A percentile compares a stretch with the other conserved stretches of the same genome.
Conservation (phyloP, 2,329 filamentous ascomycete genomes). For the Beauveria asiatica region DNA sequence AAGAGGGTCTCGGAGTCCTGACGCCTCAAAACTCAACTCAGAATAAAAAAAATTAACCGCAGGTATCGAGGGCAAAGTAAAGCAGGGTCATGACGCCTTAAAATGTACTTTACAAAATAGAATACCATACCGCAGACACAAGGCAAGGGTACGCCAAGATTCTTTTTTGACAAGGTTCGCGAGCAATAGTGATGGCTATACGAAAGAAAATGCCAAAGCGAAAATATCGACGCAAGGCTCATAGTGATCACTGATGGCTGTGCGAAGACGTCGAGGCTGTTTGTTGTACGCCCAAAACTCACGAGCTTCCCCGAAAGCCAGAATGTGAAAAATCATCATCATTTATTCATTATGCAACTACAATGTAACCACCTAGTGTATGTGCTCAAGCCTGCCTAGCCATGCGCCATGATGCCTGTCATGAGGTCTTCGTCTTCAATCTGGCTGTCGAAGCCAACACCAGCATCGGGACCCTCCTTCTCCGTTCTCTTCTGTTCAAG, state of each 20-base stretch:
- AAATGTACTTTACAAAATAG: no score
- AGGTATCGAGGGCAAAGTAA: no score
- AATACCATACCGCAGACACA: background rate
- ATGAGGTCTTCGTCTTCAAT: constrained; percentile 56
- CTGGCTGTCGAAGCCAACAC: constrained; percentile 35
- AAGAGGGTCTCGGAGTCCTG: no score
- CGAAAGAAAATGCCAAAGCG: background rate
- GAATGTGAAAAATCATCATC: background rate
- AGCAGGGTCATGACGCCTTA: background rate
- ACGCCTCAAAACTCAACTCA: no score
- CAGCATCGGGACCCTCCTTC: constrained; percentile 30
- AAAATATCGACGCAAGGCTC: no score
- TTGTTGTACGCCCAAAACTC: background rate
- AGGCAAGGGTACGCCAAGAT: background rate
- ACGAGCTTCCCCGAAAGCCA: background rate
- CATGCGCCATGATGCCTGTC: constrained; percentile 32
- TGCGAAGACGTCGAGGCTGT: no score
- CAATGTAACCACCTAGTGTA: background rate
- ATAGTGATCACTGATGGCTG: no score
- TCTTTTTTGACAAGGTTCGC: background rate
- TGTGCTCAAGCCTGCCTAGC: background rate
- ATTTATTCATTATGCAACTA: constrained; percentile 7
- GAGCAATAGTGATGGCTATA: background rate
- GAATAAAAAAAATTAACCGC: no score
- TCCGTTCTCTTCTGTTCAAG: constrained; percentile 39